Evolutionary conservation across 2,329 filamentous ascomycete species (phyloP), one percentile per base, ranked within the genome.

Genomic region (Pseudocercospora pini-densiflorae): DNA sequence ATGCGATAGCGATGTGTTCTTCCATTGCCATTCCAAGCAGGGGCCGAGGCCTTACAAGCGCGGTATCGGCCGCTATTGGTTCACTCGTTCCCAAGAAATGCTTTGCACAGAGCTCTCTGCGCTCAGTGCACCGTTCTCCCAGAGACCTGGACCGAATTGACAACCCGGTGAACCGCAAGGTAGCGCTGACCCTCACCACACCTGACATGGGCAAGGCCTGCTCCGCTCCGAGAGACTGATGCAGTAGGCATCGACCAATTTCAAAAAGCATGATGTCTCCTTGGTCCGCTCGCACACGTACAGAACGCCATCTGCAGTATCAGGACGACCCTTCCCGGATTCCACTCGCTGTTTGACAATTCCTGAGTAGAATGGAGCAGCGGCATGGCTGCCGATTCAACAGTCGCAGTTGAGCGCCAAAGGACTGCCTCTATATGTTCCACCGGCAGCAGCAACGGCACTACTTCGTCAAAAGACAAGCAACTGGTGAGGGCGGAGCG

Each of bases 211-310:
- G 49, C 45, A 62, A 36, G 54, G 51, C 59, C 43, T 58, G 59
- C 63, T 65, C 63, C 63, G 59, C 64, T 60, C 54, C 36, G 29
- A 57, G 55, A 62, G 27, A 45, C 54, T 55, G 45, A 60, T 51
- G 61, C 55, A 45, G 64, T 63, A 65, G 67, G 64, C 64, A 66
- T 62, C 61, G 62, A 64, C 40, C 58, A 59, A 61, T 62, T 49
- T 63, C 60, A 59, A 65, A 69, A 65, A 61, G 54, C 64, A 61
- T 65, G 63, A 36, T 58, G 31, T 66, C 53, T 64, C 63, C 58
- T 66, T 68, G 57, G 69, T 66, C 51, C 62, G 62, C 59, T 69
- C 69, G 67, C 67, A 67, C 64, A 66, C 62, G 64, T 65, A 65
- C 54, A 55, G 43, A 63, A 49, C 54, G 55, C 61, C 60, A 63